A percentile compares a stretch with the other conserved stretches of the same genome.
These are phyloP conservation scores for Rhodotorula sp. DNA, from an alignment of 1,284 basidiomycete species.

Conservation along the genomic window DNA sequence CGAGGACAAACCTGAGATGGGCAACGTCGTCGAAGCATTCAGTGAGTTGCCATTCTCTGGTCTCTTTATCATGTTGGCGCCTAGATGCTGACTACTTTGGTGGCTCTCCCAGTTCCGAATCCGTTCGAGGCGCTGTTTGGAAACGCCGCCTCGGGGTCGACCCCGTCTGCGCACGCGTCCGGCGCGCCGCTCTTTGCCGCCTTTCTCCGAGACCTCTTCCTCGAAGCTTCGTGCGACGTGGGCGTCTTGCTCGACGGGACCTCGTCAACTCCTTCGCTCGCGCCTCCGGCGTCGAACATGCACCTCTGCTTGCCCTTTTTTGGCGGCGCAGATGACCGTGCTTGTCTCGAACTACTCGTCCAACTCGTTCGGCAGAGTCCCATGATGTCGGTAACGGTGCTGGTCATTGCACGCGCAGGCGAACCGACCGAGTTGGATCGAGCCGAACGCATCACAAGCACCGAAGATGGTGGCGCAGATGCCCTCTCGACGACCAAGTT, in stretches of 20 bases:
- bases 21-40: conserved; percentile 10
- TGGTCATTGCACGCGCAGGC: conserved; percentile 56
- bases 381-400: conserved; percentile 64
- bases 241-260: conserved; percentile 76
- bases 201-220: conserved; percentile 20
- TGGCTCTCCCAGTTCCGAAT: conserved; percentile 31
- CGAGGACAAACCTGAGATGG: conserved; percentile 54
- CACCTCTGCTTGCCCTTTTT: conserved; percentile 85
- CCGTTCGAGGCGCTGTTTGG: conserved; percentile 66
- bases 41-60: conserved; percentile 1
- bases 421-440: conserved; percentile 40
- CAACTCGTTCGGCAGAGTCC: conserved; percentile 64
- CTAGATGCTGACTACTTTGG: conserved; percentile 34
- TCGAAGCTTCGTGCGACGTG: conserved; percentile 52
- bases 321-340: conserved; percentile 86
- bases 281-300: conserved; percentile 43
- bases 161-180: conserved; percentile 49
- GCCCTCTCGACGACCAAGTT: neutral
- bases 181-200: conserved; percentile 14
- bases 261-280: neutral
- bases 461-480: neutral
- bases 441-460: conserved; percentile 41
- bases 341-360: conserved; percentile 72
- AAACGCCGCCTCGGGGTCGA: conserved; percentile 57
- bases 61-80: neutral